Percentiles rank a stretch among this genome's conserved stretches.
Evolutionary conservation across 2,329 filamentous ascomycete species (phyloP).

Genomic region (Botrytis byssoidea): DNA sequence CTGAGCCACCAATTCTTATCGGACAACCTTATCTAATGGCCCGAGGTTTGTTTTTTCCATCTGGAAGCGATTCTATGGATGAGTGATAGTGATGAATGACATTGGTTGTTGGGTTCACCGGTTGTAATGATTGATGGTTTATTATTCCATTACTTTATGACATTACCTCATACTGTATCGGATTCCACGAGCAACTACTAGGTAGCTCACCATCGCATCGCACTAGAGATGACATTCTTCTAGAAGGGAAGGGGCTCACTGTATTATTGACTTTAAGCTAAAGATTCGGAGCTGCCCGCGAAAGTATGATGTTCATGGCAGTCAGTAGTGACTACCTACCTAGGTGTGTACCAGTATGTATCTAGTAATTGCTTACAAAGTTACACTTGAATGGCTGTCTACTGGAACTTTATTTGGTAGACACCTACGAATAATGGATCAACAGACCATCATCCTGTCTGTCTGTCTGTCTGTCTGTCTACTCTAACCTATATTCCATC

Average conservation of each 20-base stretch:
- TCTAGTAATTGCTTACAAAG: background rate
- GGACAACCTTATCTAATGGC: background rate
- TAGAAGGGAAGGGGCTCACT: background rate
- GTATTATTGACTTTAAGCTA: background rate
- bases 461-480: background rate
- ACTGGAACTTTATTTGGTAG: background rate
- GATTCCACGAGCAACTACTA: background rate
- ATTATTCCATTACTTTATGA: background rate
- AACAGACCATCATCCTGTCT: background rate
- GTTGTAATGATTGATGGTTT: background rate
- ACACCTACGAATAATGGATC: background rate
- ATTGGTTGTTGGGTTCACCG: background rate
- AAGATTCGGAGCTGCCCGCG: background rate
- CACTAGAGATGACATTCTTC: background rate
- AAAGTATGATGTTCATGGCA: background rate
- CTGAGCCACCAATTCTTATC: slow-evolving; percentile 10
- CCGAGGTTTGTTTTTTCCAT: background rate
- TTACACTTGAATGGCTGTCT: background rate
- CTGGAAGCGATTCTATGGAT: background rate
- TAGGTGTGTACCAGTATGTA: background rate
- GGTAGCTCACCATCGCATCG: background rate
- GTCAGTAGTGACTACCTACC: no score
- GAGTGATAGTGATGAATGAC: no score
- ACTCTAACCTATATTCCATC: background rate
- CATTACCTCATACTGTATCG: background rate